Evolutionary conservation across 2,329 filamentous ascomycete genomes (phyloP), one percentile per base, ranked within the genome.

Genomic region (Hypoxylon sp.): DNA sequence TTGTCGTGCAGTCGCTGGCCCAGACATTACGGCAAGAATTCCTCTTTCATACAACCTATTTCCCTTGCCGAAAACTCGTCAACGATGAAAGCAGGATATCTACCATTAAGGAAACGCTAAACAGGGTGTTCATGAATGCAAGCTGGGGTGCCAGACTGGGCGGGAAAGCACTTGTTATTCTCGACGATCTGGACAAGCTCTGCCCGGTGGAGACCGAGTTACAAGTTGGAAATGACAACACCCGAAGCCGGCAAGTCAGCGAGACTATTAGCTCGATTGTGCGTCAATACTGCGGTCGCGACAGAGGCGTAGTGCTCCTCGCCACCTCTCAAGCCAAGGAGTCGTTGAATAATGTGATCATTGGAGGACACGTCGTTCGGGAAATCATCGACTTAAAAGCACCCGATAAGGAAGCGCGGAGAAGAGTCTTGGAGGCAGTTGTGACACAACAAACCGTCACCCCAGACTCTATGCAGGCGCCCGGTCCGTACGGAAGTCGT

Each of bases 311-410:
- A 13, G 92, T 97, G 4, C 79, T 99, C 54, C 83, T 99, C 8
- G 94, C 93, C 3, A 98, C 94, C 19, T 93, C 94, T 0, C 93
- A 97, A 76, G 90, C 91, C 17, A 99, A 99, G 74, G 95, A 99
- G 68, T 90, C 92, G 0, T 80, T 99, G 51, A 95, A 99, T 77
- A 94, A 92, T 70, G 88, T 97, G 15, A 87, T 99, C 54, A 88
- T 98, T 59, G 93, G 94, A 20, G 93, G 94, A 0, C 94, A 98
- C 76, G 89, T 98, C 32, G 92, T 97, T 37, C 89, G 93, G 50
- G 95, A 99, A 74, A 97, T 97, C 65, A 82, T 98, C 30, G 89
- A 90, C 46, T 80, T 99, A 57, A 95, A 94, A 74, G 94, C 95
- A 0, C 95, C 95, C 0, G 91, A 94, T 72, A 99, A 99, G 78